A percentile compares a stretch with the other conserved stretches of the same genome.
Conservation (phyloP, 345 rosid species). For the Leavenworthia alabamica region DNA sequence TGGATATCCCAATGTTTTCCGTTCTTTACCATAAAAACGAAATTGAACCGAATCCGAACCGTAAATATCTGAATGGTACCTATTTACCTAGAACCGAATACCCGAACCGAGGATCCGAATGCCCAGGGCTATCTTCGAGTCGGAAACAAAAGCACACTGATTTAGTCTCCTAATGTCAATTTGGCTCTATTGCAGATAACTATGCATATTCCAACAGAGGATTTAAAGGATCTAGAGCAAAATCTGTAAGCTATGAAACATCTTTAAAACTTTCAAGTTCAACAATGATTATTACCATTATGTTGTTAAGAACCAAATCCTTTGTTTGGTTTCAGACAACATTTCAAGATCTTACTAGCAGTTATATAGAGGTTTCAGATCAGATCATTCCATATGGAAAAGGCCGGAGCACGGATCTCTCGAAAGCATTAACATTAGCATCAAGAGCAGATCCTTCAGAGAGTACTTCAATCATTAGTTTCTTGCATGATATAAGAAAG, state of each 20-base stretch:
- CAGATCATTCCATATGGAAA: slow-evolving; percentile 54
- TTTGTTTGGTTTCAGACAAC: slow-evolving; percentile 38
- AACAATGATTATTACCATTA: neutral
- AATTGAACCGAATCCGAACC: too few species aligned
- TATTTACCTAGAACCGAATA: too few species aligned
- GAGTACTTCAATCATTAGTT: slow-evolving; percentile 44
- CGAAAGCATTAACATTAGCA: slow-evolving; percentile 68
- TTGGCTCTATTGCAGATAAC: slow-evolving; percentile 10
- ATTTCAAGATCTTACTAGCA: slow-evolving; percentile 26
- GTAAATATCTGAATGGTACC: too few species aligned
- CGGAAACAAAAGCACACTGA: neutral
- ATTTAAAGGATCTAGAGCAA: slow-evolving; percentile 42
- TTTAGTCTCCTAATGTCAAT: neutral
- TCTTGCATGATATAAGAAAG: slow-evolving; percentile 56
- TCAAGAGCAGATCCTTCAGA: slow-evolving; percentile 47
- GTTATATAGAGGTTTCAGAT: slow-evolving; percentile 30
- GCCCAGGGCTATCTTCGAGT: too few species aligned
- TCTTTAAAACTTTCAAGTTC: neutral
- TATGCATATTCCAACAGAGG: slow-evolving; percentile 49
- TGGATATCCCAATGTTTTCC: too few species aligned
- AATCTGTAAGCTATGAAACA: slow-evolving; percentile 42
- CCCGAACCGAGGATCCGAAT: too few species aligned
- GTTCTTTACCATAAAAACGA: too few species aligned
- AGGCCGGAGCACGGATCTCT: slow-evolving; percentile 41
- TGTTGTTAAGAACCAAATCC: slow-evolving; percentile 1